Percentiles rank a stretch among this genome's conserved stretches.
These are phyloP conservation scores for Fusarium penzigii DNA, from an alignment of 2,329 filamentous ascomycete genomes.

Conservation along the genomic window DNA sequence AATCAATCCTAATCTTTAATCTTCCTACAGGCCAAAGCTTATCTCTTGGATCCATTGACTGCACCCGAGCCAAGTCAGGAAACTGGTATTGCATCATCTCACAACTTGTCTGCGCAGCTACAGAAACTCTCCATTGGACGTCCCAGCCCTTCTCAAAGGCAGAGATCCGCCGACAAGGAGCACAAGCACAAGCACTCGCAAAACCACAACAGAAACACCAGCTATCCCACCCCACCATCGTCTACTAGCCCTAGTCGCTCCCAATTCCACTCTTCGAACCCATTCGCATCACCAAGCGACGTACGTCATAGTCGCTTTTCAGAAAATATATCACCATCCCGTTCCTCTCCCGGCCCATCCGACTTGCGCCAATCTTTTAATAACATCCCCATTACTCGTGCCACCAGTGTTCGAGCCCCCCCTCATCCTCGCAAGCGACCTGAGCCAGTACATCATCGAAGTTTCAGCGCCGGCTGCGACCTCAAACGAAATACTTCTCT, in stretches of 20 bases:
- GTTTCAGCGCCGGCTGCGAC: slow-evolving; percentile 21
- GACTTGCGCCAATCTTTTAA: slow-evolving; percentile 24
- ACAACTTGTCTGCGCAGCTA: slow-evolving; percentile 22
- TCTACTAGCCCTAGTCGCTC: slow-evolving; percentile 55
- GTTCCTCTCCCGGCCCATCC: slow-evolving; percentile 17
- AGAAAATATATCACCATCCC: slow-evolving; percentile 17
- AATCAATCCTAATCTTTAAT: slow-evolving; percentile 5
- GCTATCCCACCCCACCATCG: slow-evolving; percentile 50
- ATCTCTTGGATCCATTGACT: slow-evolving; percentile 69
- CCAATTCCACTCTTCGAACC: slow-evolving; percentile 48
- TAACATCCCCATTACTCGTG: slow-evolving; percentile 36
- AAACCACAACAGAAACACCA: slow-evolving; percentile 9
- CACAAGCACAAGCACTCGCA: slow-evolving; percentile 12
- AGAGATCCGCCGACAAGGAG: slow-evolving; percentile 1
- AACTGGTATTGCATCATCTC: slow-evolving; percentile 47
- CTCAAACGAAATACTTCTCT: slow-evolving; percentile 20
- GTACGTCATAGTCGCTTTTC: slow-evolving; percentile 17
- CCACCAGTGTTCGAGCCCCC: slow-evolving; percentile 27
- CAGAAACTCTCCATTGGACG: slow-evolving; percentile 18
- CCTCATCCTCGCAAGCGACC: slow-evolving; percentile 8
- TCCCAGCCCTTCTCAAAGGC: slow-evolving; percentile 10
- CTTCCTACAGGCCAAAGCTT: slow-evolving; percentile 57
- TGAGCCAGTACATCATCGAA: slow-evolving; percentile 19
- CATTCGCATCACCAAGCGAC: slow-evolving; percentile 31
- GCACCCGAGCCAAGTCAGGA: slow-evolving; percentile 68